A percentile compares a stretch with the other conserved stretches of the same genome.
phyloP scores from a whole-genome alignment of 768 basidiomycete genomes.

The Cubamyces lactineus region DNA sequence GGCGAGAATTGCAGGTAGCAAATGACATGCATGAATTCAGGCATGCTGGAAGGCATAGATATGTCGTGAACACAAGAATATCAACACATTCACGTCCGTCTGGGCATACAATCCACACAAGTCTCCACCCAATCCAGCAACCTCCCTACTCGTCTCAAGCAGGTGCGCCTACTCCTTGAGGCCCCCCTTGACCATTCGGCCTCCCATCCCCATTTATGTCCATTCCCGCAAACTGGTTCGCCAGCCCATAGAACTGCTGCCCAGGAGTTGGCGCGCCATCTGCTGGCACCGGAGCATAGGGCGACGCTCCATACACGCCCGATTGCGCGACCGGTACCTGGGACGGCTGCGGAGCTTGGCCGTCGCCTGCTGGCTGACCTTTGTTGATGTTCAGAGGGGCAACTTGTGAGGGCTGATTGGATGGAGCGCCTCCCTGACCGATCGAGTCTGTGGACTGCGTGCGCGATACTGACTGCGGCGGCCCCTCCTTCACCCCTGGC shows the following conservation, averaged over 20 bases:
- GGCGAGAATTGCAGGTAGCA: too few species aligned
- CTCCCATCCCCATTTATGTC: slow-evolving; percentile 26
- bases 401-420: not conserved
- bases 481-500: slow-evolving; percentile 66
- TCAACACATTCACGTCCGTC: too few species aligned
- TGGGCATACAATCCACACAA: too few species aligned
- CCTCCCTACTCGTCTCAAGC: slow-evolving; percentile 22
- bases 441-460: slow-evolving; percentile 9
- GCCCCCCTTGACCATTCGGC: slow-evolving; percentile 21
- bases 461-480: slow-evolving; percentile 15
- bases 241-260: slow-evolving; percentile 26
- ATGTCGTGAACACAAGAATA: too few species aligned
- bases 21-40: too few species aligned
- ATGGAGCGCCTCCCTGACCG: not conserved
- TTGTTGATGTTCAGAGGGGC: slow-evolving; percentile 19
- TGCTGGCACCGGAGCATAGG: slow-evolving; percentile 22
- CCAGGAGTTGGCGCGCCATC: slow-evolving; percentile 14
- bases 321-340: slow-evolving; percentile 4
- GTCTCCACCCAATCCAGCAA: not conserved
- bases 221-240: slow-evolving; percentile 32
- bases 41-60: too few species aligned
- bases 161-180: slow-evolving; percentile 32
- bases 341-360: slow-evolving; percentile 8
- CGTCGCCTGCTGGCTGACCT: slow-evolving; percentile 13
- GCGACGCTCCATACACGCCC: slow-evolving; percentile 29